Evolutionary conservation across 2,329 filamentous ascomycete genomes (phyloP).

Genomic region (Verticillium dahliae): DNA sequence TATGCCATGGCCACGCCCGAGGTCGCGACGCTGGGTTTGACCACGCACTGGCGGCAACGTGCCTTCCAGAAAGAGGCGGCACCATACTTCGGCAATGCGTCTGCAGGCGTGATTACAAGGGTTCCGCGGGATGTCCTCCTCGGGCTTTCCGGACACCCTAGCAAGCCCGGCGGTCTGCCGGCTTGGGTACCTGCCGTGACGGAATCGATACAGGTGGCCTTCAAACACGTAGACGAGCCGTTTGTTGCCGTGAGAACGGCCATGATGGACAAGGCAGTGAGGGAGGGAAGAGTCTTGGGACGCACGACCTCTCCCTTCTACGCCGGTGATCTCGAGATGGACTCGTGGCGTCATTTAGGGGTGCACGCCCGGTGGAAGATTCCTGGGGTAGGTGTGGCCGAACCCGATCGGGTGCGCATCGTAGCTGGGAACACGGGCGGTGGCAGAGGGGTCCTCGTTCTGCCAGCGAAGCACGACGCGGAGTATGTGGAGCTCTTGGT

Average conservation of each 20-base stretch:
- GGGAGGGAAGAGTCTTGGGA: background rate
- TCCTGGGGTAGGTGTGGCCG: slow-evolving; percentile 13
- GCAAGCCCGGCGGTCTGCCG: background rate
- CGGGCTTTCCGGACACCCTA: background rate
- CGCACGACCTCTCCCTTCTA: background rate
- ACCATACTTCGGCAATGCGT: background rate
- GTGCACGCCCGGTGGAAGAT: slow-evolving; percentile 30
- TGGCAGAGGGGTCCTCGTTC: slow-evolving; percentile 22
- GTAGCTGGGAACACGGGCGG: slow-evolving; percentile 18
- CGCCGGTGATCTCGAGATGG: slow-evolving; percentile 29
- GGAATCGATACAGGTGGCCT: slow-evolving; percentile 15
- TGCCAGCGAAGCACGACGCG: slow-evolving; percentile 19
- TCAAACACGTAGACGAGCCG: slow-evolving; percentile 28
- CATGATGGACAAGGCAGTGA: slow-evolving; percentile 19
- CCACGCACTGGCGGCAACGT: background rate
- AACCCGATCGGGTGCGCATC: slow-evolving; percentile 20
- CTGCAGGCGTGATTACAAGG: background rate
- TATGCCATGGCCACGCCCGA: background rate
- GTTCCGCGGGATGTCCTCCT: background rate
- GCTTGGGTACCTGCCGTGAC: background rate
- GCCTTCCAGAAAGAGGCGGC: background rate
- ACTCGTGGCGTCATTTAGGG: slow-evolving; percentile 38
- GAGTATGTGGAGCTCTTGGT: slow-evolving; percentile 21
- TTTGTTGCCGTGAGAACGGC: slow-evolving; percentile 29
- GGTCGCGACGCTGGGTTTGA: background rate